These are phyloP conservation scores for Ogataea degrootiae DNA, from an alignment of 805 yeast species.

Conservation along the genomic window DNA sequence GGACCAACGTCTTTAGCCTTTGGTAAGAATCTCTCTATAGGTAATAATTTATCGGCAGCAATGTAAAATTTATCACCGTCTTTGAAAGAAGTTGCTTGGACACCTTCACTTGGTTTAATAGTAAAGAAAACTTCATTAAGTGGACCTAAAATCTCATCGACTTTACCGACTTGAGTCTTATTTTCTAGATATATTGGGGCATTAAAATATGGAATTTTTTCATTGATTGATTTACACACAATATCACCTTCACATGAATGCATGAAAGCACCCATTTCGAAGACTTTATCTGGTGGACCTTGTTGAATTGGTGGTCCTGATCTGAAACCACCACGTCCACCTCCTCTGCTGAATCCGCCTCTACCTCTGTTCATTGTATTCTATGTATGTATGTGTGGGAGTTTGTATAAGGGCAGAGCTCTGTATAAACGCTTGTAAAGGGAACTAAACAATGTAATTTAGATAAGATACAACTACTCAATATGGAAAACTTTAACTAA, in stretches of 20 bases:
- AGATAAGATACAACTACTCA: too few relatives aligned
- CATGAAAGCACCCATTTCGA: slow-evolving; percentile 90
- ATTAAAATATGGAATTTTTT: slow-evolving; percentile 94
- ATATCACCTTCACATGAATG: slow-evolving; percentile 96
- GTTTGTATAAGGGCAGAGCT: too few relatives aligned
- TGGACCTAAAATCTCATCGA: slow-evolving; percentile 97
- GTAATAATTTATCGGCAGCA: slow-evolving; percentile 91
- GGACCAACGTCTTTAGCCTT: slow-evolving; percentile 89
- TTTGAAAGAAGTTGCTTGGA: slow-evolving; percentile 88
- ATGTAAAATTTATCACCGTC: slow-evolving; percentile 95
- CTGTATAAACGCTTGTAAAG: too few relatives aligned
- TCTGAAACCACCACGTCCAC: slow-evolving; percentile 59
- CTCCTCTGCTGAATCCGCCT: slow-evolving; percentile 47
- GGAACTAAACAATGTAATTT: too few relatives aligned
- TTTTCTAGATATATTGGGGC: slow-evolving; percentile 97
- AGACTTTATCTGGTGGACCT: slow-evolving; percentile 95
- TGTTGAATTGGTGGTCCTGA: slow-evolving; percentile 70
- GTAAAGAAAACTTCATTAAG: slow-evolving; percentile 97
- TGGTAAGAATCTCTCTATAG: slow-evolving; percentile 94
- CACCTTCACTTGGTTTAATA: slow-evolving; percentile 93
- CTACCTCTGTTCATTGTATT: slow-evolving; percentile 59
- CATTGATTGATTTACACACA: slow-evolving; percentile 91
- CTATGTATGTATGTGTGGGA: background rate
- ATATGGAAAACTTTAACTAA: slow-evolving; percentile 19
- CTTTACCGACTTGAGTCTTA: slow-evolving; percentile 94